Percentiles rank a stretch among this genome's conserved stretches.
Conservation (phyloP, 768 basidiomycete genomes). For the Lactarius evosmus region DNA sequence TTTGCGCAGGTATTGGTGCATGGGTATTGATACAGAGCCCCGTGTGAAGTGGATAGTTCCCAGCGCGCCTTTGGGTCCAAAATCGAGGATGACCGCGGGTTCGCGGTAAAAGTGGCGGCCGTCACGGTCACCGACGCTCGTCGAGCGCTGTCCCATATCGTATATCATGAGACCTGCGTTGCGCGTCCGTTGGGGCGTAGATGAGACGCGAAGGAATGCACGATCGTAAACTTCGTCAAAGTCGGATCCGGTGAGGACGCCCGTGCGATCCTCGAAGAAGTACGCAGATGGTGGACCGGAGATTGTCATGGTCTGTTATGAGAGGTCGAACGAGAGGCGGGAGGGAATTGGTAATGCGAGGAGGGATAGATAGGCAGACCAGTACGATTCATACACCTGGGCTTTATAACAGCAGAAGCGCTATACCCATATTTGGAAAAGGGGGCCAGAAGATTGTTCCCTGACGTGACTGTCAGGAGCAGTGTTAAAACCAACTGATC, state of each 20-base stretch:
- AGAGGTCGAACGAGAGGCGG: neutral
- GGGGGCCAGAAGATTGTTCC: slow-evolving; percentile 17
- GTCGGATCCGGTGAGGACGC: slow-evolving; percentile 51
- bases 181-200: slow-evolving; percentile 38
- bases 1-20: slow-evolving; percentile 62
- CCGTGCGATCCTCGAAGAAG: slow-evolving; percentile 68
- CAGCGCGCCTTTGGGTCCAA: slow-evolving; percentile 52
- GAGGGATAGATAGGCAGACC: neutral
- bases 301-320: slow-evolving; percentile 23
- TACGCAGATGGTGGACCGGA: slow-evolving; percentile 36
- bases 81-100: slow-evolving; percentile 59
- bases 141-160: slow-evolving; percentile 62
- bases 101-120: slow-evolving; percentile 49
- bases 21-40: slow-evolving; percentile 47
- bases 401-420: slow-evolving; percentile 18
- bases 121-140: slow-evolving; percentile 50
- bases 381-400: neutral
- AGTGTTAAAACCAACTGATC: slow-evolving; percentile 7
- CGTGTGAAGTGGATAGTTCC: slow-evolving; percentile 57
- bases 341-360: neutral
- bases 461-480: slow-evolving; percentile 12
- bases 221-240: slow-evolving; percentile 80
- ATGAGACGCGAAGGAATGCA: slow-evolving; percentile 60
- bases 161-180: slow-evolving; percentile 50
- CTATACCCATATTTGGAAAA: neutral